Base-by-base conservation (phyloP, 2,329 filamentous ascomycete species). In the Penicillium nordicum region DNA sequence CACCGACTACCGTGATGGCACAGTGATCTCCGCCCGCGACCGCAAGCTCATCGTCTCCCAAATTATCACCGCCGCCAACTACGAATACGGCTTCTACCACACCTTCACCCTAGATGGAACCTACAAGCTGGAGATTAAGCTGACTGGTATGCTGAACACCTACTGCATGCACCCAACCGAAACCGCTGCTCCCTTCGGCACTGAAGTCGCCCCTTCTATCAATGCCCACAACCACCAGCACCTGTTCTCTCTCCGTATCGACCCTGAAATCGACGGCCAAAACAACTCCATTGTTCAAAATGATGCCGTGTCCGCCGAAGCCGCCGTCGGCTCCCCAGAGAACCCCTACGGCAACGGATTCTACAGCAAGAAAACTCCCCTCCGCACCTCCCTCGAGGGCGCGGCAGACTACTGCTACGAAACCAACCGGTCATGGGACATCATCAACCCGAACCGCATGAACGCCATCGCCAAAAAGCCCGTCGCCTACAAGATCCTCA, bases 221-320 rank as follows among this genome's bases (percentile, higher is more conserved):
- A 94, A 94, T 67, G 92, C 92, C 1, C 92, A 96, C 77, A 96
- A 96, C 78, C 92, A 96, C 74, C 91, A 96, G 74, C 92, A 96
- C 74, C 82, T 96, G 32, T 96, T 96, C 83, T 95, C 90, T 68
- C 79, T 96, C 49, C 89, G 92, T 42, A 79, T 96, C 49, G 89
- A 96, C 69, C 85, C 92, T 27, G 92, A 92, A 69, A 83, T 96
- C 55, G 92, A 96, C 69, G 92, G 92, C 0, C 82, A 85, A 1
- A 82, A 86, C 63, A 96, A 96, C 73, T 90, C 90, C 0, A 80
- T 96, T 57, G 90, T 90, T 76, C 65, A 67, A 50, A 64, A 34
- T 34, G 65, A 67, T 29, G 65, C 65, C 9, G 59, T 66, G 37
- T 54, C 63, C 21, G 29, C 64, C 14, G 65, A 90, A 76, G 3